Conservation (phyloP, 768 basidiomycete species). For the Lentinula edodes region DNA sequence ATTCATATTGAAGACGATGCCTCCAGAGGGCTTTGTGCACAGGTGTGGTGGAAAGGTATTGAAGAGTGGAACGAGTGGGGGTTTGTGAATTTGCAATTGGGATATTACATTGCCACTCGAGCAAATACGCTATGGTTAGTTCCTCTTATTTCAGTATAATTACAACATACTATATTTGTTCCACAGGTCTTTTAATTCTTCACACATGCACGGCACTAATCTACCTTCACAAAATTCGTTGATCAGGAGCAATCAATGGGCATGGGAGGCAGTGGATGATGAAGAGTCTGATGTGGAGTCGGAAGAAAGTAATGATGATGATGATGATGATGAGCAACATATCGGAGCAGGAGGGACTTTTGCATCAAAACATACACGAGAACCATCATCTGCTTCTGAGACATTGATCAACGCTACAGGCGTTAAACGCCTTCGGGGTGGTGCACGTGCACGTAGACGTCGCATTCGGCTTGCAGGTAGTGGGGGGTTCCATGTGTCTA, state of each 20-base stretch:
- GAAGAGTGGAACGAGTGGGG: background rate
- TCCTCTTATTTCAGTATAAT: background rate
- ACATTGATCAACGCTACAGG: no score
- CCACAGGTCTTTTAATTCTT: background rate
- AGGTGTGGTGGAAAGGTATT: background rate
- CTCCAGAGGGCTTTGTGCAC: background rate
- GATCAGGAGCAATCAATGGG: background rate
- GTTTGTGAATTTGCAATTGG: background rate
- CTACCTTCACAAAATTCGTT: background rate
- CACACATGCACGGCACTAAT: background rate
- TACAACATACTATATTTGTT: background rate
- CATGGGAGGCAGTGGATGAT: background rate
- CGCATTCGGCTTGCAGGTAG: no score
- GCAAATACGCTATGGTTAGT: background rate
- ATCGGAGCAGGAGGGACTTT: no score
- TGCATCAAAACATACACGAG: no score
- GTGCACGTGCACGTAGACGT: no score
- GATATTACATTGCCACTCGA: background rate
- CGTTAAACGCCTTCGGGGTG: no score
- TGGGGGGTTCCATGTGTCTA: no score
- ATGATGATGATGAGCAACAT: background rate
- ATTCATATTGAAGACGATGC: background rate
- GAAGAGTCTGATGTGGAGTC: background rate
- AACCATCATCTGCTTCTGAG: no score
- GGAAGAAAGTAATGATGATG: background rate